Percentiles rank a stretch among this genome's conserved stretches.
Conservation (phyloP, 139 green algal genomes). For the Tetraselmis chui region DNA sequence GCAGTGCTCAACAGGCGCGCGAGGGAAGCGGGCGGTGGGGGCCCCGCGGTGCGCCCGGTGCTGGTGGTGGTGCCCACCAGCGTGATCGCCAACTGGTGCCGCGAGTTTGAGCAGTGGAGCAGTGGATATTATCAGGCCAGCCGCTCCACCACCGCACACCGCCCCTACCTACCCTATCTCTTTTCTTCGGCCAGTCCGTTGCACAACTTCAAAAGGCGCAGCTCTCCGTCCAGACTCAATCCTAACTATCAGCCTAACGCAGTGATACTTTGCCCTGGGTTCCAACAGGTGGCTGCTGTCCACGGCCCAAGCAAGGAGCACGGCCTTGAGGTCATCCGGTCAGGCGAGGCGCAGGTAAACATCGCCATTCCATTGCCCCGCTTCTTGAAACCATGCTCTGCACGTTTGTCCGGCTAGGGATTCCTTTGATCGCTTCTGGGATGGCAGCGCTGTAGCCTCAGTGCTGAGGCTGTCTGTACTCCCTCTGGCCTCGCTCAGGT, state of each 20-base stretch:
- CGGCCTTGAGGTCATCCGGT: not conserved
- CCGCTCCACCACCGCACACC: too few relatives aligned
- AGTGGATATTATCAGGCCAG: not conserved
- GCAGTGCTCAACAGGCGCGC: not conserved
- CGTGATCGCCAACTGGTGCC: conserved; percentile 61
- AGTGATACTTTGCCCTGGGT: too few relatives aligned
- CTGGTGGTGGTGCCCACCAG: conserved; percentile 57
- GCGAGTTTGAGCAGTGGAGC: conserved; percentile 52
- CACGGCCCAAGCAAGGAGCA: not conserved
- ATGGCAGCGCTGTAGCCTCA: too few relatives aligned
- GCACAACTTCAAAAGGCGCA: too few relatives aligned
- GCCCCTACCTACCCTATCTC: not conserved
- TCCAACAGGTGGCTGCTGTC: not conserved
- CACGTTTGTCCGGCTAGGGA: too few relatives aligned
- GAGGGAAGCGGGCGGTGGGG: not conserved
- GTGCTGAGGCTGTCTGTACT: too few relatives aligned
- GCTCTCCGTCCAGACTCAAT: too few relatives aligned
- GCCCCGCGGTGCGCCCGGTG: conserved; percentile 22
- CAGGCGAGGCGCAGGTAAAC: not conserved
- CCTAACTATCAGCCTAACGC: too few relatives aligned
- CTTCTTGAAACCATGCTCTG: too few relatives aligned
- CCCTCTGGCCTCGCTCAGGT: not conserved
- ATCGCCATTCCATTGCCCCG: not conserved
- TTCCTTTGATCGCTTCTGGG: too few relatives aligned
- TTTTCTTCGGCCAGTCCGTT: too few relatives aligned